Evolutionary conservation across 129 eudicot genomes (phyloP).

Genomic region (Escallonia rubra): DNA sequence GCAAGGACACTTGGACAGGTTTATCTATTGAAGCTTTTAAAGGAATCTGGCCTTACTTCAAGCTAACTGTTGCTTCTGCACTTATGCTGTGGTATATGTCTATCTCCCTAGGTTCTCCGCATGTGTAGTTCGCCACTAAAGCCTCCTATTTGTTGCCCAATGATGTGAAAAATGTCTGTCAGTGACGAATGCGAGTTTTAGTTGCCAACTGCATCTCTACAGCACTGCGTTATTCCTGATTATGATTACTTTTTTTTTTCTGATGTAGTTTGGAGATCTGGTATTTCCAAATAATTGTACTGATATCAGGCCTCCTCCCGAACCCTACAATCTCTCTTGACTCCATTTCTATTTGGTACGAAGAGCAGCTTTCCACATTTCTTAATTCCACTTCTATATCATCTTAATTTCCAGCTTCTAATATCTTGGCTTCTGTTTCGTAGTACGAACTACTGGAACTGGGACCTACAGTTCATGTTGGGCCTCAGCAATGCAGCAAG

Average conservation of each 20-base stretch:
- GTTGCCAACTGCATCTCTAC: too few relatives aligned
- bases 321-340: conserved; percentile 28
- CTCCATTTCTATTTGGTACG: conserved; percentile 35
- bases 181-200: too few relatives aligned
- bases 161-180: too few relatives aligned
- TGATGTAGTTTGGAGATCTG: conserved; percentile 34
- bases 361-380: neutral
- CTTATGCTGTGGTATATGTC: conserved; percentile 29
- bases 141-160: too few relatives aligned
- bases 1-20: conserved; percentile 34
- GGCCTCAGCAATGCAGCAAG: conserved; percentile 35
- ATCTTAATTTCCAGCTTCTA: neutral
- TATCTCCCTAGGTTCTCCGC: too few relatives aligned
- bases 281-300: conserved; percentile 30
- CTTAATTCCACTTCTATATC: neutral
- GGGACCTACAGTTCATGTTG: conserved; percentile 37
- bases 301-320: conserved; percentile 32
- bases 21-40: conserved; percentile 21
- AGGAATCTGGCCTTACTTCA: conserved; percentile 38
- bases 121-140: too few relatives aligned
- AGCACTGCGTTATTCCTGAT: too few relatives aligned
- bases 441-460: conserved; percentile 27
- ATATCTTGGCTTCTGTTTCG: conserved; percentile 10
- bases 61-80: conserved; percentile 37
- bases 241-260: neutral